Base-by-base conservation (phyloP, 148 eudicot genomes). In the Vaccinium myrtillus region DNA sequence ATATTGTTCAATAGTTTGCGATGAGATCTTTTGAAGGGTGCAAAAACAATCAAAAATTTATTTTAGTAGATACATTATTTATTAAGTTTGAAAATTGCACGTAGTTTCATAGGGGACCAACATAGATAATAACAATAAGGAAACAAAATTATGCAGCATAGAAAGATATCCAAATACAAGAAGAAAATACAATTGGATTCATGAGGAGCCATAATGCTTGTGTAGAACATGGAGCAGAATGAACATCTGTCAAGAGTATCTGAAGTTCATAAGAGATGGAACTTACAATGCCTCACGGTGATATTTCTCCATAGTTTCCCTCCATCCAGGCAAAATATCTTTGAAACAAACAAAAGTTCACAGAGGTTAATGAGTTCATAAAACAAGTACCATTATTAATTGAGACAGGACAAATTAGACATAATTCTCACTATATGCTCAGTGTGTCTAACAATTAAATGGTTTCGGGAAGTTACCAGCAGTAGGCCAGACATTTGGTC, bases 281-380 rank as follows among this genome's bases (percentile, higher is more conserved):
- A 92, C 99, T 97, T 94, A 97, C 99, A 95, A 87, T n/a, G 95
- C 93, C 82, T 91, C 87, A 14, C 54, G 86, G 87, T 93, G 96
- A 86, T 97, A 97, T 86, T 90, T 93, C 91, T 95, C 94, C 99
- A 97, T 97, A 49, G 93, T 92, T 84, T 92, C 90, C 89, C 95
- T 95, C 99, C 99, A 97, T 84, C 89, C 91, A 83, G 96, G 93
- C 84, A 97, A 88, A 53, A 90, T 78, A 91, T 93, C 99, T 97
- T 84, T 87, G 71, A 86, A 53, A 75, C n/a, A 87, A 23, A 78
- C 74, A 69, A 51, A 58, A 46, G 46, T 50, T 59, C 53, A 76
- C 36, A 74, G 54, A 13, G 77, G 55, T 73, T 19, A 23, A 81
- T 18, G 21, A 58, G 53, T 46, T 14, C 30, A 58, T 39, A 59